phyloP scores from a whole-genome alignment of 495 filamentous ascomycete species.

The Neurospora tetraspora region DNA sequence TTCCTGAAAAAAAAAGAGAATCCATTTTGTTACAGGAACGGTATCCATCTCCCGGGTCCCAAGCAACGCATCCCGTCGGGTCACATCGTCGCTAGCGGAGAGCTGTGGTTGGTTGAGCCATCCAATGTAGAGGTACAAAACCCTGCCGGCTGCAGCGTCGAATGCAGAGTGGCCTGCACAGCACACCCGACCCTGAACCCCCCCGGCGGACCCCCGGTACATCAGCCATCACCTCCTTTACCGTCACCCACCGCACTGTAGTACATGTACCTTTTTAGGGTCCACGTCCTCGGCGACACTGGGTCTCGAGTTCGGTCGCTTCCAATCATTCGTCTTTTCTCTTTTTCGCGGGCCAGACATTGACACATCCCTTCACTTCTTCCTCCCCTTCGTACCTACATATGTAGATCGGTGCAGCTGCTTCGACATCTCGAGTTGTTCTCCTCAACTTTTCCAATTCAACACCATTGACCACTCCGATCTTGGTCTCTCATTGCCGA shows the following conservation, averaged over 20 bases:
- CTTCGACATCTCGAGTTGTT: not conserved
- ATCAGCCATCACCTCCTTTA: not conserved
- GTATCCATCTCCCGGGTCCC: not conserved
- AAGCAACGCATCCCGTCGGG: not conserved
- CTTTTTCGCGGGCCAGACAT: not conserved
- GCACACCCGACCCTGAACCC: not conserved
- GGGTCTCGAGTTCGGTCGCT: not conserved
- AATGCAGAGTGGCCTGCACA: not conserved
- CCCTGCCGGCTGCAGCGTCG: not conserved
- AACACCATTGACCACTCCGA: not conserved
- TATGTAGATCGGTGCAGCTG: not conserved
- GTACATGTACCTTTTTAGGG: not conserved
- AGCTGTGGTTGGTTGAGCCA: not conserved
- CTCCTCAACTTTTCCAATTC: not conserved
- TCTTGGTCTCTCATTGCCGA: too few species aligned
- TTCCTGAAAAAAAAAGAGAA: not conserved
- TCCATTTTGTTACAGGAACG: not conserved
- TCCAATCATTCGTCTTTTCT: not conserved
- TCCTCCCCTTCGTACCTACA: not conserved
- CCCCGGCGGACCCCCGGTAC: not conserved
- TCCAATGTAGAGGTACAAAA: not conserved
- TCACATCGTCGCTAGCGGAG: not conserved
- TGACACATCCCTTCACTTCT: not conserved
- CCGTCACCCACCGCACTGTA: not conserved
- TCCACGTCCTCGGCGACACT: not conserved